These are phyloP conservation scores for Ophiobolus disseminans DNA, from an alignment of 2,329 filamentous ascomycete species.

Conservation along the genomic window DNA sequence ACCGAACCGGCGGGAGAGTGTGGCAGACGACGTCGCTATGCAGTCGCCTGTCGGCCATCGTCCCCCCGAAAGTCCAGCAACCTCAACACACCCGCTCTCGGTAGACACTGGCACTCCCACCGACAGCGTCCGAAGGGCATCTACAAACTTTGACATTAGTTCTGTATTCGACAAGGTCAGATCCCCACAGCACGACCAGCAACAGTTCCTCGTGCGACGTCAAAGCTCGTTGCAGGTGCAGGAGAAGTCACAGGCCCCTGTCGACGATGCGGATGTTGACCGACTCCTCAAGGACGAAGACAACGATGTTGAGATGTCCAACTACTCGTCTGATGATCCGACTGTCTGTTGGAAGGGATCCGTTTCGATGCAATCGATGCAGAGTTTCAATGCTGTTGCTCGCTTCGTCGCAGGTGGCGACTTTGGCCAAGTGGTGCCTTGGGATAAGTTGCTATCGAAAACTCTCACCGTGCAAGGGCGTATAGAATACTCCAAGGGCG, in stretches of 20 bases:
- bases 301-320: constrained; percentile 80
- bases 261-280: constrained; percentile 87
- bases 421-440: constrained; percentile 70
- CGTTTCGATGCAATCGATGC: constrained; percentile 73
- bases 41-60: constrained; percentile 23
- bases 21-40: constrained; percentile 28
- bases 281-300: constrained; percentile 83
- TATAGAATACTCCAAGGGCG: constrained; percentile 81
- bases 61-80: constrained; percentile 29
- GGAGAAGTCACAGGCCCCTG: constrained; percentile 60
- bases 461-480: constrained; percentile 76
- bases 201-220: constrained; percentile 59
- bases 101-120: constrained; percentile 42
- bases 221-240: constrained; percentile 54
- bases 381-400: constrained; percentile 77
- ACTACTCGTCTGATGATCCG: constrained; percentile 71
- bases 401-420: constrained; percentile 86
- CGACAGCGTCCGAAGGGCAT: constrained; percentile 58
- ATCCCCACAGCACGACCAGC: constrained; percentile 67
- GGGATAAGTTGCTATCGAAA: constrained; percentile 77
- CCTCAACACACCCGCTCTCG: constrained; percentile 33
- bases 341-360: constrained; percentile 64
- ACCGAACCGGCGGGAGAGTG: constrained; percentile 33
- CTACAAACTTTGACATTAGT: constrained; percentile 79
- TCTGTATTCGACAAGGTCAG: constrained; percentile 84